These are phyloP conservation scores for Stephanodiscus triporus DNA, from an alignment of 108 stramenopile genomes.

Conservation along the genomic window DNA sequence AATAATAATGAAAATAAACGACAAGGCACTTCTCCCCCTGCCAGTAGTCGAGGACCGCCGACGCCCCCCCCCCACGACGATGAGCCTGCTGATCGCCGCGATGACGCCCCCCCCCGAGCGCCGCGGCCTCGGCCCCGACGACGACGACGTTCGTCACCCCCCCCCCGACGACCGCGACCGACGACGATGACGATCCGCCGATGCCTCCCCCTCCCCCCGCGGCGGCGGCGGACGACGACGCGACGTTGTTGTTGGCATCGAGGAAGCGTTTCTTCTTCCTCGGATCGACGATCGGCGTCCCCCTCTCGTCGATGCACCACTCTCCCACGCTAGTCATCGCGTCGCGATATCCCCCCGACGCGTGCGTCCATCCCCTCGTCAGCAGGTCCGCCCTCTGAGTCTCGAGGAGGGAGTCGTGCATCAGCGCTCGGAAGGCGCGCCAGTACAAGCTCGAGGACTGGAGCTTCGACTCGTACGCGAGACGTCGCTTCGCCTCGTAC, in stretches of 20 bases:
- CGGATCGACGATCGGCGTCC: conserved; percentile 55
- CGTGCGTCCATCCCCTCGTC: conserved; percentile 62
- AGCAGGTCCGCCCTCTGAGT: conserved; percentile 69
- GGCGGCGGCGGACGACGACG: not conserved
- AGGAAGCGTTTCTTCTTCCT: conserved; percentile 57
- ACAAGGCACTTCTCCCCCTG: conserved; percentile 23
- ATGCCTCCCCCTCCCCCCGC: conserved; percentile 1
- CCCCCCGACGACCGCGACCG: not conserved
- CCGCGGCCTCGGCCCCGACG: not conserved
- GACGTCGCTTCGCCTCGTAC: conserved; percentile 69
- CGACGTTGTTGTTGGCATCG: too few relatives aligned
- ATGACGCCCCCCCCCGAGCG: not conserved
- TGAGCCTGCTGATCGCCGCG: not conserved
- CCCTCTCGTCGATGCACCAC: conserved; percentile 66
- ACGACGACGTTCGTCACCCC: not conserved
- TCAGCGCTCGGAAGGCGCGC: conserved; percentile 72
- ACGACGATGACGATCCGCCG: not conserved
- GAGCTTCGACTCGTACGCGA: conserved; percentile 70
- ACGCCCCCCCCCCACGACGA: not conserved
- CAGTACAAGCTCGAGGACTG: conserved; percentile 75
- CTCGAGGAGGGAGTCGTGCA: conserved; percentile 60
- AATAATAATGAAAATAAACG: not conserved
- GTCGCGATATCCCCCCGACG: conserved; percentile 52
- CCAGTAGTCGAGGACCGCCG: conserved; percentile 5
- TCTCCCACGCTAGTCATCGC: conserved; percentile 63